phyloP scores from a whole-genome alignment of 2,329 filamentous ascomycete species.

The Cladophialophora chaetospira region DNA sequence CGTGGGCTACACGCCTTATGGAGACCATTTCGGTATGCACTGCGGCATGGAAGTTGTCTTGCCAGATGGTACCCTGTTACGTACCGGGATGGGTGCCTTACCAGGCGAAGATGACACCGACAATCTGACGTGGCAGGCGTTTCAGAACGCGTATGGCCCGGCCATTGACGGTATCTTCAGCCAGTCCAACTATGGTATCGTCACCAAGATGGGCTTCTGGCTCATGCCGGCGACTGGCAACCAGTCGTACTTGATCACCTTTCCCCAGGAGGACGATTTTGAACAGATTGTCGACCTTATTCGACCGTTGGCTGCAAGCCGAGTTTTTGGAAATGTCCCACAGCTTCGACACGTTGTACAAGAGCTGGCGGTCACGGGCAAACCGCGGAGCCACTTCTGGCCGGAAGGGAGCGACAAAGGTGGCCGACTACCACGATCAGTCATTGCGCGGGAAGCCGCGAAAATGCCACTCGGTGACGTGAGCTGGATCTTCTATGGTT shows the following conservation, averaged over 20 bases:
- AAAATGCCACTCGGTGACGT: slow-evolving; percentile 29
- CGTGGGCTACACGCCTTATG: slow-evolving; percentile 42
- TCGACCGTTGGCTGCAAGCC: slow-evolving; percentile 39
- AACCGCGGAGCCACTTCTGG: slow-evolving; percentile 39
- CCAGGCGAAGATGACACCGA: slow-evolving; percentile 33
- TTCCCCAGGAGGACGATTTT: slow-evolving; percentile 51
- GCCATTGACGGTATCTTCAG: slow-evolving; percentile 41
- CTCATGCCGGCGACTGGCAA: slow-evolving; percentile 58
- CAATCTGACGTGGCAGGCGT: slow-evolving; percentile 38
- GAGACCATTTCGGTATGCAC: slow-evolving; percentile 50
- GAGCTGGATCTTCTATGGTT: slow-evolving; percentile 55
- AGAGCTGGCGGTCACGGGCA: slow-evolving; percentile 46
- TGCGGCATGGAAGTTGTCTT: slow-evolving; percentile 50
- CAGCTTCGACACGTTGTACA: slow-evolving; percentile 49
- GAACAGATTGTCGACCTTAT: slow-evolving; percentile 35
- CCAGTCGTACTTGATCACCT: slow-evolving; percentile 48
- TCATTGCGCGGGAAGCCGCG: slow-evolving; percentile 31
- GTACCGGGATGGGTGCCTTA: slow-evolving; percentile 47
- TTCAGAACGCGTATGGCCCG: slow-evolving; percentile 38
- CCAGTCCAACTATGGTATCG: slow-evolving; percentile 35
- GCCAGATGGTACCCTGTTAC: slow-evolving; percentile 42
- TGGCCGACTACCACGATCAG: slow-evolving; percentile 45
- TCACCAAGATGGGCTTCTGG: slow-evolving; percentile 56
- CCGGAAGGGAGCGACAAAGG: slow-evolving; percentile 38
- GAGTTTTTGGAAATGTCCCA: slow-evolving; percentile 53